These are phyloP conservation scores for Chaetomiaceae sp. DNA, from an alignment of 2,329 filamentous ascomycete species.

Conservation along the genomic window DNA sequence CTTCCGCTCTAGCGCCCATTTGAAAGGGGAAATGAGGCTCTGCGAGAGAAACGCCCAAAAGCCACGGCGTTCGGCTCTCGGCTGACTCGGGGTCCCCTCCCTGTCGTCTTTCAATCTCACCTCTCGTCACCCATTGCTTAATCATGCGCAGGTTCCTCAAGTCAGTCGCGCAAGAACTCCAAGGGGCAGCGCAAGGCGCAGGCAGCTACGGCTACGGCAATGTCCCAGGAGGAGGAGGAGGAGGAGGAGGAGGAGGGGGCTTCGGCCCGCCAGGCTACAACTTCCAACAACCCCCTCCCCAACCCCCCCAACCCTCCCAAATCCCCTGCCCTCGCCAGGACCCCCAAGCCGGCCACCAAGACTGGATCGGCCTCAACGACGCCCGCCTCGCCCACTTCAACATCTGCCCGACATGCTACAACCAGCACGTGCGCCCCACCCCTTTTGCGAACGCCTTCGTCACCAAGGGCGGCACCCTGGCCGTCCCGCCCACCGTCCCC, in stretches of 20 bases:
- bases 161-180: background rate
- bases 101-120: no score
- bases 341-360: conserved; percentile 9
- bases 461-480: conserved; percentile 6
- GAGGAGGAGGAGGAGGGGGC: no score
- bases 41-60: no score
- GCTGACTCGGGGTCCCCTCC: no score
- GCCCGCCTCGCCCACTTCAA: conserved; percentile 12
- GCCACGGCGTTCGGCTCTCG: no score
- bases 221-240: background rate
- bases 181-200: background rate
- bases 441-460: conserved; percentile 13
- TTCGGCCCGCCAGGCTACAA: background rate
- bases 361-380: conserved; percentile 16
- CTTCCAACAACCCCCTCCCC: background rate
- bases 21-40: no score
- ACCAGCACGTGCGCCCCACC: conserved; percentile 12
- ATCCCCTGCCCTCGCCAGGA: conserved; percentile 13
- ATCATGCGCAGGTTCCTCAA: background rate
- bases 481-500: background rate
- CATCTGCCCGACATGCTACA: conserved; percentile 18
- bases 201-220: background rate
- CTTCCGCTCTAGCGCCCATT: no score
- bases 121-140: no score
- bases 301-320: background rate